A percentile compares a stretch with the other conserved stretches of the same genome.
Evolutionary conservation across 352 stramenopile species (phyloP).

Genomic region (Pythium aristosporum): DNA sequence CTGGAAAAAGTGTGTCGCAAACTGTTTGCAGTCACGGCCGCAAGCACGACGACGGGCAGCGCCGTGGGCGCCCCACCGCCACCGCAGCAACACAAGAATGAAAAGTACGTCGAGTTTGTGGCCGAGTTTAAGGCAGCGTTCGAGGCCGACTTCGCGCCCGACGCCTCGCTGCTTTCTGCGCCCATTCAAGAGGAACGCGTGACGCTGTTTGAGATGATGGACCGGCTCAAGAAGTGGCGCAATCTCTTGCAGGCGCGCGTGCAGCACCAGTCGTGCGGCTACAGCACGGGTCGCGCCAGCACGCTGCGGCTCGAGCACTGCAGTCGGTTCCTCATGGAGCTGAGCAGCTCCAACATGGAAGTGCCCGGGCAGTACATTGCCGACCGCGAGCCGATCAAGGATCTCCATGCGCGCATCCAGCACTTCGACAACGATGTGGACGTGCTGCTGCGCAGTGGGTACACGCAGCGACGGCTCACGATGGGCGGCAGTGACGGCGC

Average conservation of each 20-base stretch:
- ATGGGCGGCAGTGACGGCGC: constrained; percentile 89
- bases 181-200: constrained; percentile 29
- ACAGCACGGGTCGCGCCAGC: background rate
- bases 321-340: constrained; percentile 87
- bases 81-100: constrained; percentile 80
- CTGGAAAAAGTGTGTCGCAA: constrained; percentile 92
- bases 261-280: constrained; percentile 48
- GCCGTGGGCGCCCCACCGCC: constrained; percentile 18
- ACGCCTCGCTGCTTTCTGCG: constrained; percentile 23
- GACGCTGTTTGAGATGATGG: constrained; percentile 85
- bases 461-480: constrained; percentile 89
- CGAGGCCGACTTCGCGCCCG: constrained; percentile 78
- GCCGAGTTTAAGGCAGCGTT: constrained; percentile 86
- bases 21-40: constrained; percentile 64
- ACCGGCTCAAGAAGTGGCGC: constrained; percentile 91
- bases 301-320: constrained; percentile 85
- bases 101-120: constrained; percentile 88
- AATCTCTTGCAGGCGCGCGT: constrained; percentile 84
- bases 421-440: constrained; percentile 89
- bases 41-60: constrained; percentile 1
- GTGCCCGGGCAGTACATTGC: constrained; percentile 92
- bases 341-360: constrained; percentile 87
- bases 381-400: constrained; percentile 90
- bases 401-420: constrained; percentile 89
- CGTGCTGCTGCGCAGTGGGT: constrained; percentile 84